Conservation (phyloP, 495 filamentous ascomycete species). For the Penicillium desertorum region DNA sequence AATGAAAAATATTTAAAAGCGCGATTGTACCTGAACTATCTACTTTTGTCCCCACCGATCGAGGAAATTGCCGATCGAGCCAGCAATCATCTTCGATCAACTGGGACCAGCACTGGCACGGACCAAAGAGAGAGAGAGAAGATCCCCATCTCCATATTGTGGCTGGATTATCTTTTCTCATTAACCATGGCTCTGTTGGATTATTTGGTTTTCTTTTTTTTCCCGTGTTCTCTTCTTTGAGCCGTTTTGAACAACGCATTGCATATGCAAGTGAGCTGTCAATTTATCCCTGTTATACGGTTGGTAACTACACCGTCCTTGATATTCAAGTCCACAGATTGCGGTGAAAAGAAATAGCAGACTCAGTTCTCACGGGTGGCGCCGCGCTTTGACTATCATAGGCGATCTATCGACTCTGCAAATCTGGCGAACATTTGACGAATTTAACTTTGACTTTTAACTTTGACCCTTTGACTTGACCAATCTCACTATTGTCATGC, state of each 20-base stretch:
- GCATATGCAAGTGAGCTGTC: slow-evolving; percentile 14
- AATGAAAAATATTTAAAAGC: not conserved
- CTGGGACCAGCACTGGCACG: slow-evolving; percentile 6
- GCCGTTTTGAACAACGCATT: not conserved
- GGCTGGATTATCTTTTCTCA: slow-evolving; percentile 5
- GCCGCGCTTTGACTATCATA: slow-evolving; percentile 5
- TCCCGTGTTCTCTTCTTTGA: too few relatives aligned
- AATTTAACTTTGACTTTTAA: not conserved
- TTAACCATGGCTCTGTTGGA: slow-evolving; percentile 7
- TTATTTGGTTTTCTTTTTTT: not conserved
- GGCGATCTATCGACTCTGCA: slow-evolving; percentile 6
- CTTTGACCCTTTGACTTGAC: not conserved
- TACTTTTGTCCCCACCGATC: slow-evolving; percentile 21
- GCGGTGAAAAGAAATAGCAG: not conserved
- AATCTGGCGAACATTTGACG: not conserved
- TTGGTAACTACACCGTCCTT: slow-evolving; percentile 1
- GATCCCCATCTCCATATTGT: slow-evolving; percentile 8
- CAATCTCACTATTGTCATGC: slow-evolving; percentile 3
- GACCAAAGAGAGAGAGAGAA: not conserved
- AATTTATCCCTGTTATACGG: not conserved
- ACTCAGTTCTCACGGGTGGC: slow-evolving; percentile 6
- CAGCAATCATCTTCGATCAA: slow-evolving; percentile 22
- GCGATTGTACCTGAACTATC: slow-evolving; percentile 11
- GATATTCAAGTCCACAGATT: not conserved
- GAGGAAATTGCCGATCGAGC: slow-evolving; percentile 15